Conservation (phyloP, 1,284 basidiomycete species). For the Afroboletus lepidellus region DNA sequence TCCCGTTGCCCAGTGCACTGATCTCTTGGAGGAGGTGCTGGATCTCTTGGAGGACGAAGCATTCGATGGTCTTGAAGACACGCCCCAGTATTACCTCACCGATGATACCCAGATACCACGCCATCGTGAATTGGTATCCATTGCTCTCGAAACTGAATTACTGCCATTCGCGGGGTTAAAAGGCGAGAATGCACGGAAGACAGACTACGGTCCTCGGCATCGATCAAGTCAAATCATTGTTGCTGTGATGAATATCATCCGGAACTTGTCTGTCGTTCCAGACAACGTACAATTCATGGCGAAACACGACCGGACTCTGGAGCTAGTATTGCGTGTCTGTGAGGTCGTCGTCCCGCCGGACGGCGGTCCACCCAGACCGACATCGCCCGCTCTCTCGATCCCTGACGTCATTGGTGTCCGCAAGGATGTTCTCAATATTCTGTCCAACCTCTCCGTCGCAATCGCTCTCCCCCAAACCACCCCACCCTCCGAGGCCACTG, state of each 20-base stretch:
- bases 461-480: constrained; percentile 45
- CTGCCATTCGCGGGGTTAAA: constrained; percentile 58
- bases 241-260: constrained; percentile 76
- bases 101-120: constrained; percentile 47
- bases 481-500: constrained; percentile 38
- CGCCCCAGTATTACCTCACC: constrained; percentile 32
- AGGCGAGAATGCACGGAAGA: constrained; percentile 46
- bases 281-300: constrained; percentile 77
- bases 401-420: constrained; percentile 72
- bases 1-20: constrained; percentile 73
- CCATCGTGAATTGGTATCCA: constrained; percentile 61
- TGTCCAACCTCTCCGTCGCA: constrained; percentile 63
- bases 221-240: constrained; percentile 72
- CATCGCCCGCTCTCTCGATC: constrained; percentile 60
- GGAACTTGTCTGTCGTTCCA: constrained; percentile 76
- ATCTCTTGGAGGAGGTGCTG: constrained; percentile 84
- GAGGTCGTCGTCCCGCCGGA: constrained; percentile 41
- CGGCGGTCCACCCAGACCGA: constrained; percentile 43
- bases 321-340: constrained; percentile 69
- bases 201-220: constrained; percentile 50
- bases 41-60: constrained; percentile 85
- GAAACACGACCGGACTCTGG: constrained; percentile 61
- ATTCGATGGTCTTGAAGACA: constrained; percentile 58
- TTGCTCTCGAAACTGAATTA: constrained; percentile 55
- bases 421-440: constrained; percentile 74